These are phyloP conservation scores for Backusella tuberculispora DNA, from an alignment of 192 early-diverging fungal species.

Conservation along the genomic window DNA sequence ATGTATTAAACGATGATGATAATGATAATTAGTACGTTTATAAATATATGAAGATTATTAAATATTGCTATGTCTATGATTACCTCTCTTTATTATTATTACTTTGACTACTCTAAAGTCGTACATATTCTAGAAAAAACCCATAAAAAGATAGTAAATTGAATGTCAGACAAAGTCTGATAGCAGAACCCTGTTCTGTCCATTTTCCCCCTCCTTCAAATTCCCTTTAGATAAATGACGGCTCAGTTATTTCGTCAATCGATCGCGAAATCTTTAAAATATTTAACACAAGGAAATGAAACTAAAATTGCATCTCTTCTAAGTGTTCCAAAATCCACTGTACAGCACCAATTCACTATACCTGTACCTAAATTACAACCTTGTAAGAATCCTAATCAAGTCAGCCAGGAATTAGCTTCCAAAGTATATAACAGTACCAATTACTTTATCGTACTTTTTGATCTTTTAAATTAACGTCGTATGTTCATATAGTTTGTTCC, in stretches of 20 bases:
- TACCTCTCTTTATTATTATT: too few relatives aligned
- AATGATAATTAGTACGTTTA: too few relatives aligned
- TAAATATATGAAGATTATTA: too few relatives aligned
- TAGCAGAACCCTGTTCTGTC: not conserved
- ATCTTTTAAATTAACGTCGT: too few relatives aligned
- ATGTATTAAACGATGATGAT: too few relatives aligned
- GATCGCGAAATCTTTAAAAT: not conserved
- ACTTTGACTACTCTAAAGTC: too few relatives aligned
- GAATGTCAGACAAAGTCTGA: too few relatives aligned
- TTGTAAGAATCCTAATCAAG: not conserved
- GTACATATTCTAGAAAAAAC: too few relatives aligned
- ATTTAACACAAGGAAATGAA: not conserved
- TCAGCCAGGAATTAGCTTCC: constrained; percentile 17
- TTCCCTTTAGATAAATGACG: not conserved
- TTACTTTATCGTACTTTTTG: too few relatives aligned
- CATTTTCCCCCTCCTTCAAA: not conserved
- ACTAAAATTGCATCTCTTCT: not conserved
- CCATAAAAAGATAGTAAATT: too few relatives aligned
- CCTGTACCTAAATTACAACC: constrained; percentile 25
- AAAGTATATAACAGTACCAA: not conserved
- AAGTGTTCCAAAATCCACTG: constrained; percentile 25
- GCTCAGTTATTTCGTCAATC: constrained; percentile 6
- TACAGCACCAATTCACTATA: constrained; percentile 23
- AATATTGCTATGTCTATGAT: too few relatives aligned
- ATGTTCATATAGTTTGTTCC: constrained; percentile 45